phyloP scores from a whole-genome alignment of 345 rosid genomes.

The Eucalyptus dawsonii region DNA sequence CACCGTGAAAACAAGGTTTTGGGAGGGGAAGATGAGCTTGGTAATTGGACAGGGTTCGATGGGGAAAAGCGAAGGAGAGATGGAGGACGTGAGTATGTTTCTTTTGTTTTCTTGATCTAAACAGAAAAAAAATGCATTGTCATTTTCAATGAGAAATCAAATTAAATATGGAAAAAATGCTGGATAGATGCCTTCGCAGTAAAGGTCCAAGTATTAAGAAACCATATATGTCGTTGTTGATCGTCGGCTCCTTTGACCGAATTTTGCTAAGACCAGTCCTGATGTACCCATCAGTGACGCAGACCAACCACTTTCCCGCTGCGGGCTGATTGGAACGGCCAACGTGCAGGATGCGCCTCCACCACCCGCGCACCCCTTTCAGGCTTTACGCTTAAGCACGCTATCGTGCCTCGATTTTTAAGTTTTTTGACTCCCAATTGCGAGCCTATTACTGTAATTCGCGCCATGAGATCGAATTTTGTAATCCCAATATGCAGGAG shows the following conservation, averaged over 20 bases:
- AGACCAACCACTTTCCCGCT: neutral
- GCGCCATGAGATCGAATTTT: neutral
- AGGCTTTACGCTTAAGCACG: neutral
- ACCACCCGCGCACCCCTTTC: neutral
- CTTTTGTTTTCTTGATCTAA: neutral
- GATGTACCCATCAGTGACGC: neutral
- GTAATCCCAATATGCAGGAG: neutral
- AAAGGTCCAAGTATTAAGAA: conserved; percentile 8
- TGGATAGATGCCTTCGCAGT: conserved; percentile 4
- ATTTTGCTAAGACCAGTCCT: neutral
- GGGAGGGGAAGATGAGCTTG: neutral
- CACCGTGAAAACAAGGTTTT: neutral
- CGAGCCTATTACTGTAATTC: neutral
- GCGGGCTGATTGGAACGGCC: neutral
- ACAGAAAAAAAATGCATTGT: neutral
- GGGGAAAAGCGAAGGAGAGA: neutral
- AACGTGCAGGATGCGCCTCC: neutral
- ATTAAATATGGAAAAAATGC: neutral
- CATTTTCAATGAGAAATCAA: neutral
- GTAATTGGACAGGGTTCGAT: neutral
- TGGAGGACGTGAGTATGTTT: neutral
- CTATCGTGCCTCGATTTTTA: neutral
- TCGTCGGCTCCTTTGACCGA: neutral
- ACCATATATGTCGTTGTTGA: neutral
- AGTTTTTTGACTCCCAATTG: neutral